Base-by-base conservation (phyloP, 306 rosid species). In the Urtica urens region DNA sequence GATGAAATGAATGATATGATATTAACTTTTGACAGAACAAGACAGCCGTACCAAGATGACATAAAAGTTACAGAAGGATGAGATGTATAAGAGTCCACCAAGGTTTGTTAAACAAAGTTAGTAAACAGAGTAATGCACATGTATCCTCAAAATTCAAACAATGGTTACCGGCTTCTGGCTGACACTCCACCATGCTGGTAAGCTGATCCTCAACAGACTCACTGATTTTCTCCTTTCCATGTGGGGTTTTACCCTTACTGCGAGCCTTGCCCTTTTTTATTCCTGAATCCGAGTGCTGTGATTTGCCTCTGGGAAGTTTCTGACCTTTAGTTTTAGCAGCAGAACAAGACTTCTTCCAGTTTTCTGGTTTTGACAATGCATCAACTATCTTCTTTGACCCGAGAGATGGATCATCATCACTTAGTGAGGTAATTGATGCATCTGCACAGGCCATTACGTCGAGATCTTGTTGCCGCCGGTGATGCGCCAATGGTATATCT, bases 401-500 rank as follows among this genome's bases (percentile, higher is more conserved):
- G 26, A 9, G 29, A 25, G 23, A 51, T 30, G 43, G 53, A 8
- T 26, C 37, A 26, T 65, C 62, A 58, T 64, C 39, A 31, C 56
- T 64, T 49, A 58, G 45, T 23, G 72, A 65, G 65, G 67, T 76
- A 68, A 60, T 76, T 44, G 62, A 55, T 50, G 52, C 73, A 69
- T 60, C 77, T 49, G 59, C 61, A 63, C 67, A 68, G 16, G 61
- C 38, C 31, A 63, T 65, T 7, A 44, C 44, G 68, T 65, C 53
- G 49, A 74, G 62, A 35, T 37, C 65, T 69, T 65, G 64, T 67
- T 75, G 68, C 33, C 51, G 46, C 46, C 72, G 81, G 50, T 27
- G 69, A 51, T 48, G 69, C 74, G 81, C 81, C 26, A 85, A 67
- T 41, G 74, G 60, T 60, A 76, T 77, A 38, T 72, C 64, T 65